phyloP scores from a whole-genome alignment of 441 rosid genomes.

The Melastoma candidum region DNA sequence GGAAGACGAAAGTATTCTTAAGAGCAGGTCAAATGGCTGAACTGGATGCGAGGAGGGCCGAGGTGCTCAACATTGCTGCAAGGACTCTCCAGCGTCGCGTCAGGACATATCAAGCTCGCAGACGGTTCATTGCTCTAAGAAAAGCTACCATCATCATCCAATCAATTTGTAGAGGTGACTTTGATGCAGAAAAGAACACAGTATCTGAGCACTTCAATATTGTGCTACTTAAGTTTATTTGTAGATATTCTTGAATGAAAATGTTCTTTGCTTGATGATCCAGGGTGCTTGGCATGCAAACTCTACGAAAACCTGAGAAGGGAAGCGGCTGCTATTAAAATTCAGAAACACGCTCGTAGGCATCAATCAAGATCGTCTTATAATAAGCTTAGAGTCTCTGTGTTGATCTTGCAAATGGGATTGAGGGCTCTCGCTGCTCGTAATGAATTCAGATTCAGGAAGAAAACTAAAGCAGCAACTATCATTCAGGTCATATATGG shows the following conservation, averaged over 20 bases:
- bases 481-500: conserved; percentile 40
- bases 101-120: conserved; percentile 31
- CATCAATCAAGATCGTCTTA: conserved; percentile 32
- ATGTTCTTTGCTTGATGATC: neutral
- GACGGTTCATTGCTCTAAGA: conserved; percentile 28
- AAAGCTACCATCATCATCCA: conserved; percentile 31
- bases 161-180: conserved; percentile 30
- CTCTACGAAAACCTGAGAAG: conserved; percentile 40
- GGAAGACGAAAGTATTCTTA: conserved; percentile 43
- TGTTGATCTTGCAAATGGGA: conserved; percentile 43
- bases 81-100: conserved; percentile 36
- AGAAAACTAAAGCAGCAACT: conserved; percentile 52
- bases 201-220: neutral
- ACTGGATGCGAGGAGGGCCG: conserved; percentile 42
- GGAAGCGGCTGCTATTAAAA: conserved; percentile 43
- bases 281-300: conserved; percentile 55
- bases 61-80: conserved; percentile 37
- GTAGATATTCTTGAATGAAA: no score
- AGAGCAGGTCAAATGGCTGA: conserved; percentile 62
- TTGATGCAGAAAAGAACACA: neutral
- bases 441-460: conserved; percentile 38
- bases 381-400: conserved; percentile 25
- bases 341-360: conserved; percentile 44
- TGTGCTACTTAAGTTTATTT: neutral
- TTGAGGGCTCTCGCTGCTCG: conserved; percentile 49